Evolutionary conservation across 805 yeast species (phyloP).

Genomic region (Candida lessepsii): DNA sequence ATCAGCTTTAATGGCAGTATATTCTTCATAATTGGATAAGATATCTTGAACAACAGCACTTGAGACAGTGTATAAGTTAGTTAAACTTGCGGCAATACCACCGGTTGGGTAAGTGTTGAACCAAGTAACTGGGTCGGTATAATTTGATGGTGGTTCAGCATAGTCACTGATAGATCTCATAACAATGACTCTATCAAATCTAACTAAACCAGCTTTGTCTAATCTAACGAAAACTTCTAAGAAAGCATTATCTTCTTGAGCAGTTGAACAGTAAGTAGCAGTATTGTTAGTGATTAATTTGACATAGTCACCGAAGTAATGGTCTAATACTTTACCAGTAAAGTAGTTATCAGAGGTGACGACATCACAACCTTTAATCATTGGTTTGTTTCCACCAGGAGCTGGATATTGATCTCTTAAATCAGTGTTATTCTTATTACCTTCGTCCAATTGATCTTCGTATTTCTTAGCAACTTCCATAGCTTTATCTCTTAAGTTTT

Average conservation of each 20-base stretch:
- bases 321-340: constrained; percentile 51
- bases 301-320: constrained; percentile 50
- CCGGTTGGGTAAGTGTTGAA: constrained; percentile 51
- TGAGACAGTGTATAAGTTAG: constrained; percentile 54
- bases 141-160: constrained; percentile 49
- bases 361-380: constrained; percentile 46
- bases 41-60: constrained; percentile 54
- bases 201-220: constrained; percentile 53
- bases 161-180: constrained; percentile 64
- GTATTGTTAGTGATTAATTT: constrained; percentile 55
- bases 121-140: constrained; percentile 45
- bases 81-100: constrained; percentile 48
- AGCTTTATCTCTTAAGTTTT: constrained; percentile 57
- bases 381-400: constrained; percentile 13
- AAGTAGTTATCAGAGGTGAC: constrained; percentile 61
- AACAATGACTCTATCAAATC: constrained; percentile 54
- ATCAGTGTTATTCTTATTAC: constrained; percentile 42
- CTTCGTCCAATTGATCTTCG: constrained; percentile 41
- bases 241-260: constrained; percentile 68
- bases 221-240: constrained; percentile 58
- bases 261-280: constrained; percentile 58
- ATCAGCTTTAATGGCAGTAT: constrained; percentile 33
- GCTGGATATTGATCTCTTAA: constrained; percentile 48
- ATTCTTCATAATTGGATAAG: constrained; percentile 45
- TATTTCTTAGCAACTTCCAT: constrained; percentile 44